Conservation (phyloP, 2,329 filamentous ascomycete species). For the Karstenula rhodostoma region DNA sequence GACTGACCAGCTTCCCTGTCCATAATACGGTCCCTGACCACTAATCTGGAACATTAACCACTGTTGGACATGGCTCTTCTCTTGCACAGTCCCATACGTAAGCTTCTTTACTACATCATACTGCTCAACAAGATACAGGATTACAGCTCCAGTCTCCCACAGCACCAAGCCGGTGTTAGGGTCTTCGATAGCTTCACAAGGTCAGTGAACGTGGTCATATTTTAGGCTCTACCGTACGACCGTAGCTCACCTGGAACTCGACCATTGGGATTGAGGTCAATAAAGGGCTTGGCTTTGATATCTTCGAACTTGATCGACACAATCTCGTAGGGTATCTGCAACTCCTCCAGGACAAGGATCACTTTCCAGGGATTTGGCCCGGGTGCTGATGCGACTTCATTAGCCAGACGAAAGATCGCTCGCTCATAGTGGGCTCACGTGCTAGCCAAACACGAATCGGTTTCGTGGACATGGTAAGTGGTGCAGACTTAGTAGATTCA, state of each 20-base stretch:
- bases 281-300: conserved; percentile 26
- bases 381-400: conserved; percentile 13
- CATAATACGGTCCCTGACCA: conserved; percentile 50
- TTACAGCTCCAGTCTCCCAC: conserved; percentile 54
- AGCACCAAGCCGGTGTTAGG: conserved; percentile 51
- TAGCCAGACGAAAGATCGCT: neutral
- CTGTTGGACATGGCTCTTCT: conserved; percentile 35
- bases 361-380: conserved; percentile 29
- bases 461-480: conserved; percentile 18
- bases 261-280: conserved; percentile 28
- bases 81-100: conserved; percentile 28
- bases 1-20: conserved; percentile 56
- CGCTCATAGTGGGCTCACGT: conserved; percentile 12
- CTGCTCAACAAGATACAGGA: conserved; percentile 50
- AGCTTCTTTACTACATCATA: conserved; percentile 44
- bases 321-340: conserved; percentile 37
- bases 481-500: conserved; percentile 6
- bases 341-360: conserved; percentile 32
- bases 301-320: conserved; percentile 19
- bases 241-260: conserved; percentile 23
- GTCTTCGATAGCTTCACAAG: conserved; percentile 48
- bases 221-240: conserved; percentile 1
- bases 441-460: conserved; percentile 20
- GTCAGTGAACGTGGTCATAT: conserved; percentile 6
- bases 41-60: conserved; percentile 47